Conservation (phyloP, 345 rosid species). For the Arabidopsis suecica region DNA sequence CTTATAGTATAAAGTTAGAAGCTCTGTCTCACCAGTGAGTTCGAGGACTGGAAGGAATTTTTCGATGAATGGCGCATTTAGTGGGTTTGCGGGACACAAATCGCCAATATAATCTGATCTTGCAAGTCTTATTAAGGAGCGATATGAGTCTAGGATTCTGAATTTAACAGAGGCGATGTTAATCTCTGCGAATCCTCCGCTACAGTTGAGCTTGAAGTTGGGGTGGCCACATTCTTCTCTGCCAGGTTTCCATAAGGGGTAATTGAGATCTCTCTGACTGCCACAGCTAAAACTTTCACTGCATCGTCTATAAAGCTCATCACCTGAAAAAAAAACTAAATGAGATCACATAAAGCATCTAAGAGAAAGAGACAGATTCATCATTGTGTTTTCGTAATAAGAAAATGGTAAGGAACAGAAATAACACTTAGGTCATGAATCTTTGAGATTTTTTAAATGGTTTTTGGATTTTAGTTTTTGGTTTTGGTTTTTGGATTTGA, state of each 20-base stretch:
- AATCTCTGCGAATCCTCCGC: neutral
- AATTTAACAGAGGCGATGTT: constrained; percentile 32
- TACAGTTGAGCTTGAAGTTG: constrained; percentile 40
- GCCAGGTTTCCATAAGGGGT: constrained; percentile 44
- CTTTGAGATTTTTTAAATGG: too few relatives aligned
- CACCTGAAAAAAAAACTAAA: neutral
- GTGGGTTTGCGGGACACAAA: constrained; percentile 36
- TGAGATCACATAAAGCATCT: too few relatives aligned
- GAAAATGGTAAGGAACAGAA: too few relatives aligned
- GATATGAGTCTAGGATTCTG: constrained; percentile 28
- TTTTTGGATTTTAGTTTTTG: too few relatives aligned
- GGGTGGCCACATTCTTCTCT: constrained; percentile 45
- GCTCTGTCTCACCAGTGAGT: neutral
- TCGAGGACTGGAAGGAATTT: neutral
- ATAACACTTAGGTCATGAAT: too few relatives aligned
- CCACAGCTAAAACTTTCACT: constrained; percentile 2
- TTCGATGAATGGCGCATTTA: constrained; percentile 28
- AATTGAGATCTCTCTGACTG: neutral
- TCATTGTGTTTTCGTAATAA: too few relatives aligned
- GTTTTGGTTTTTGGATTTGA: too few relatives aligned
- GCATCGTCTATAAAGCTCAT: constrained; percentile 17
- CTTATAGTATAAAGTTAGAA: constrained; percentile 43
- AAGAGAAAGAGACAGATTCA: too few relatives aligned
- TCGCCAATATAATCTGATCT: constrained; percentile 43
- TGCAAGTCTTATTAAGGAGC: neutral